Evolutionary conservation across 2,329 filamentous ascomycete species (phyloP), one percentile per base, ranked within the genome.

Genomic region (Phialophora verrucosa): DNA sequence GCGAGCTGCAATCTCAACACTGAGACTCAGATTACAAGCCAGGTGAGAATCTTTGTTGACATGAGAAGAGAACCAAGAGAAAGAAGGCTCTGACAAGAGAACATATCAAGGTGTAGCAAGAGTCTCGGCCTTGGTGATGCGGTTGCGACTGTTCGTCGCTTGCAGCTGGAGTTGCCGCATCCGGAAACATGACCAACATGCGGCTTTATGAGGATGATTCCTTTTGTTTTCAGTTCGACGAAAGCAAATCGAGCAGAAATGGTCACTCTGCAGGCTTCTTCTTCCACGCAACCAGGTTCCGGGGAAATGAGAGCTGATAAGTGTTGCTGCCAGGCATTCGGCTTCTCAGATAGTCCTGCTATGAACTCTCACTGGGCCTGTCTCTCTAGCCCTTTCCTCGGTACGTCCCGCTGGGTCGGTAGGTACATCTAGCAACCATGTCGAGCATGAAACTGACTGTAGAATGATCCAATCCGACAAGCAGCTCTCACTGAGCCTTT

Each of bases 1-100:
- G 38, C 6, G 44, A 55, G 59, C 35, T 55, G 60, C 67, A 67
- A 68, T 65, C 64, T 70, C 56, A 67, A 66, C 17, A 54, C 61
- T 63, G 61, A 67, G 58, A 63, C 62, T 49, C 23, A 32, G 47
- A 42, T 51, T 32, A 53, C 59, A 53, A 47, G 63, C 44, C 42
- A 31, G 42, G 31, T 63, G 59, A 58, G 31, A 59, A 71, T 51
- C 69, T 71, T 71, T 71, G 69, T 71, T 66, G 62, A 65, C 32
- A 56, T 47, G 67, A 69, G 65, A 68, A 65, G 59, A 66, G 59
- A 20, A 63, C 50, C 55, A 69, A 56, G 60, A 67, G 61, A 69
- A 69, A 64, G 38, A 44, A 44, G 61, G 58, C 53, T 53, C 62
- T 54, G 56, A 55, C 63, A 69, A 63, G 59, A 53, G 54, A 62